Percentiles rank a stretch among this genome's conserved stretches.
Evolutionary conservation across 768 basidiomycete genomes (phyloP).

Genomic region (Mycena metata): DNA sequence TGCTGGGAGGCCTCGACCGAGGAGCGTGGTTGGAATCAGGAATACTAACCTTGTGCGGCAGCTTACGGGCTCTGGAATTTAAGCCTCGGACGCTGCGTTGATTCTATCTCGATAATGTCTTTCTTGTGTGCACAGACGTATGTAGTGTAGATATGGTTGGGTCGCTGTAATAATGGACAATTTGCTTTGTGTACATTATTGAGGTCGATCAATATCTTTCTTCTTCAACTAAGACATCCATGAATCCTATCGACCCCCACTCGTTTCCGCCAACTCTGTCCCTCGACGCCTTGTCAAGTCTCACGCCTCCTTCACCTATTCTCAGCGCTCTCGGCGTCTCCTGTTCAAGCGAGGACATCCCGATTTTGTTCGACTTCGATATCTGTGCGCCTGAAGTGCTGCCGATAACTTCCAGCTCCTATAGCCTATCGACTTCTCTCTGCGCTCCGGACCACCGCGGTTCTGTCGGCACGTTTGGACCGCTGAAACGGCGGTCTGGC

Average conservation of each 20-base stretch:
- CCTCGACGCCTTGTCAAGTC: conserved; percentile 52
- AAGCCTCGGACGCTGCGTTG: conserved; percentile 23
- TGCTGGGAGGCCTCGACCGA: conserved; percentile 71
- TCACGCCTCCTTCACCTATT: conserved; percentile 62
- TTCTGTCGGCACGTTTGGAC: conserved; percentile 48
- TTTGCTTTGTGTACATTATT: conserved; percentile 30
- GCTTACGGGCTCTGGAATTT: conserved; percentile 67
- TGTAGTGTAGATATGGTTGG: neutral
- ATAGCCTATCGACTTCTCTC: conserved; percentile 19
- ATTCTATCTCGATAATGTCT: conserved; percentile 26
- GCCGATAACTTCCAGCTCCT: neutral
- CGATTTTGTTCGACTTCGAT: conserved; percentile 58
- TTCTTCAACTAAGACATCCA: conserved; percentile 21
- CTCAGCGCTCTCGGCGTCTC: conserved; percentile 54
- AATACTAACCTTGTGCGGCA: conserved; percentile 78
- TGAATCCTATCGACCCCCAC: no score
- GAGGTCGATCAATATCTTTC: conserved; percentile 32
- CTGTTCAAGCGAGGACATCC: conserved; percentile 56
- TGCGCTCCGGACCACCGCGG: conserved; percentile 16
- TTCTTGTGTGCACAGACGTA: neutral
- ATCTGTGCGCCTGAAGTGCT: conserved; percentile 1
- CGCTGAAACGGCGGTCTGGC: conserved; percentile 33
- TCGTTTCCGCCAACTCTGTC: conserved; percentile 56
- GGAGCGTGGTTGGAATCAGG: conserved; percentile 82
- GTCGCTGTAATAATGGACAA: conserved; percentile 4